Evolutionary conservation across 140 eudicot species (phyloP).

Genomic region (Senecio squalidus): DNA sequence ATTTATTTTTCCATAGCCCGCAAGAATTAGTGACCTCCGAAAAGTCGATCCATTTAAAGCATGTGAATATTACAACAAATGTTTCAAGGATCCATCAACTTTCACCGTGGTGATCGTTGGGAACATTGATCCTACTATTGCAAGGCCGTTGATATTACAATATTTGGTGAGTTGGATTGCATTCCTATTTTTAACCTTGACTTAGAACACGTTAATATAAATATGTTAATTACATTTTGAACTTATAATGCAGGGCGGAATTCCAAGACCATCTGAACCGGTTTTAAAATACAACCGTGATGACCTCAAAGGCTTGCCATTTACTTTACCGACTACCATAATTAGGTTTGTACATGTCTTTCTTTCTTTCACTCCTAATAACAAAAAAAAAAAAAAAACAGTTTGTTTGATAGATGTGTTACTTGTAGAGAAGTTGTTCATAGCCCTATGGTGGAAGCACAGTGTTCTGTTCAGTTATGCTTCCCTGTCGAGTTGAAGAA

Average conservation of each 20-base stretch:
- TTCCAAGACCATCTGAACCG: slow-evolving; percentile 68
- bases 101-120: slow-evolving; percentile 92
- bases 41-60: slow-evolving; percentile 82
- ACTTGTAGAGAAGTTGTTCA: slow-evolving; percentile 80
- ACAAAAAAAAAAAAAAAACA: background rate
- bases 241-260: slow-evolving; percentile 72
- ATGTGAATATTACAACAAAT: slow-evolving; percentile 72
- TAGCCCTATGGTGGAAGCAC: slow-evolving; percentile 99
- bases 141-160: slow-evolving; percentile 77
- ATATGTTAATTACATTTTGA: slow-evolving; percentile 1
- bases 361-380: background rate
- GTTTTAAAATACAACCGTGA: slow-evolving; percentile 66
- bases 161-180: slow-evolving; percentile 57
- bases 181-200: slow-evolving; percentile 10
- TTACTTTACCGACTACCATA: slow-evolving; percentile 63
- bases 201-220: background rate
- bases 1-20: slow-evolving; percentile 50
- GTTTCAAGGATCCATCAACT: slow-evolving; percentile 90
- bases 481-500: slow-evolving; percentile 77
- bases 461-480: slow-evolving; percentile 87
- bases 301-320: slow-evolving; percentile 90
- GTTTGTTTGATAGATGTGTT: slow-evolving; percentile 21
- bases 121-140: slow-evolving; percentile 78
- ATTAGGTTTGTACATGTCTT: slow-evolving; percentile 41
- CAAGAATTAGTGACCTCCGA: slow-evolving; percentile 51